Percentiles rank a stretch among this genome's conserved stretches.
Conservation (phyloP, 2,329 filamentous ascomycete genomes). For the Daldinia sp. region DNA sequence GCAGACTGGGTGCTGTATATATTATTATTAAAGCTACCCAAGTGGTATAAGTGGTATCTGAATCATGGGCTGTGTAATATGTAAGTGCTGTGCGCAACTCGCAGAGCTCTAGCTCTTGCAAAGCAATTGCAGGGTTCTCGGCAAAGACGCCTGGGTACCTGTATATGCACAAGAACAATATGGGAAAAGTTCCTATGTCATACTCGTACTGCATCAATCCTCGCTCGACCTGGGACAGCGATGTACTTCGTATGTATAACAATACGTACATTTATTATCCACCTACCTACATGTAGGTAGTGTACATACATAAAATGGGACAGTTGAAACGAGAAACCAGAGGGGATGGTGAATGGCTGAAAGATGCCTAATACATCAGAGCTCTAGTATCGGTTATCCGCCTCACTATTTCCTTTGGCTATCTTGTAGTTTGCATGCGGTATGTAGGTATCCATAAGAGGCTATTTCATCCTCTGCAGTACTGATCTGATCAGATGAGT, state of each 20-base stretch:
- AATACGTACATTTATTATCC: background rate
- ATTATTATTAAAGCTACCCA: background rate
- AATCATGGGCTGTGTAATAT: constrained; percentile 5
- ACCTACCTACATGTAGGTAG: background rate
- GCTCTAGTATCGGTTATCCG: constrained; percentile 5
- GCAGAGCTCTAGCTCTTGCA: background rate
- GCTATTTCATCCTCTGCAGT: constrained; percentile 17
- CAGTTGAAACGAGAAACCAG: background rate
- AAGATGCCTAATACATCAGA: constrained; percentile 3
- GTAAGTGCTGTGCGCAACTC: background rate
- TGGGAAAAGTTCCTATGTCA: background rate
- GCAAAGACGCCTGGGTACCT: background rate
- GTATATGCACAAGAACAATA: background rate
- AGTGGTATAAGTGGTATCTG: background rate
- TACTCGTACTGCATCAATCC: background rate
- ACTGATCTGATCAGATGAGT: constrained; percentile 20
- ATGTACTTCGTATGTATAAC: constrained; percentile 5
- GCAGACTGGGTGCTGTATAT: background rate
- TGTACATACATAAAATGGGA: background rate
- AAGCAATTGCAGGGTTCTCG: background rate
- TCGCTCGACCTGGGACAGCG: background rate
- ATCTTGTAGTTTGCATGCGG: constrained; percentile 9
- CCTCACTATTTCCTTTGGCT: constrained; percentile 32
- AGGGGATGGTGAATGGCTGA: constrained; percentile 1
- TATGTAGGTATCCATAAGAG: constrained; percentile 20